Evolutionary conservation across 2,329 filamentous ascomycete genomes (phyloP), one percentile per base, ranked within the genome.

Genomic region (Aspergillus floridensis): DNA sequence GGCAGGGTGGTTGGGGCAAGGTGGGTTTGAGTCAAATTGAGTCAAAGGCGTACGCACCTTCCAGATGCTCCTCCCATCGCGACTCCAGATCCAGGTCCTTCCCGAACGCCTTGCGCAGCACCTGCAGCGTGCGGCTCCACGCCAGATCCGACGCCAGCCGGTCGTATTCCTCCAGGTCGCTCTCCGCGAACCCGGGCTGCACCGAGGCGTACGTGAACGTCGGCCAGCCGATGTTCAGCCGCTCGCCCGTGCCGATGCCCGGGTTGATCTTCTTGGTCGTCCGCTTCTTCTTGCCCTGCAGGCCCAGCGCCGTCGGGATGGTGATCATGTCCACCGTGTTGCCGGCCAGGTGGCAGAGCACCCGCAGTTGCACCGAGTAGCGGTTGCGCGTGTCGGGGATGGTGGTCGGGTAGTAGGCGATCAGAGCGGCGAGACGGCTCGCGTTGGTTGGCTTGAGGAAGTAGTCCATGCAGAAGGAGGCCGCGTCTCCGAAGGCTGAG

Each of bases 101-200:
- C 3, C 72, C 72, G 68, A 92, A 90, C 0, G 85, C 88, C 60
- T 81, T 82, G 46, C 86, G 80, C 38, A 90, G 78, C 0, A 80
- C 74, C 1, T 79, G 79, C 59, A 93, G 68, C 38, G 85, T 87
- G 7, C 90, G 80, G n/a, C 82, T 85, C 82, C 87, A 92, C 0
- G 89, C 88, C 21, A 92, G 68, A n/a, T 83, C 82, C 1, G 88
- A 84, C 0, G 83, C 82, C 3, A 89, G 78, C 10, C 81, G 78
- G 63, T 91, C 83, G 66, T 86, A 92, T 64, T 88, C 84, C 2
- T 89, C 86, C 32, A 90, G 72, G 58, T 91, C 85, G 21, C 82
- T 81, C 73, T 92, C 89, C 0, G 89, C 89, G 63, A 93, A 92
- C 0, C 90, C 90, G 0, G 85, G 76, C 53, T 85, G 76, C 0